Evolutionary conservation across 345 rosid genomes (phyloP), one percentile per base, ranked within the genome.

Genomic region (Eucalyptus marginata): DNA sequence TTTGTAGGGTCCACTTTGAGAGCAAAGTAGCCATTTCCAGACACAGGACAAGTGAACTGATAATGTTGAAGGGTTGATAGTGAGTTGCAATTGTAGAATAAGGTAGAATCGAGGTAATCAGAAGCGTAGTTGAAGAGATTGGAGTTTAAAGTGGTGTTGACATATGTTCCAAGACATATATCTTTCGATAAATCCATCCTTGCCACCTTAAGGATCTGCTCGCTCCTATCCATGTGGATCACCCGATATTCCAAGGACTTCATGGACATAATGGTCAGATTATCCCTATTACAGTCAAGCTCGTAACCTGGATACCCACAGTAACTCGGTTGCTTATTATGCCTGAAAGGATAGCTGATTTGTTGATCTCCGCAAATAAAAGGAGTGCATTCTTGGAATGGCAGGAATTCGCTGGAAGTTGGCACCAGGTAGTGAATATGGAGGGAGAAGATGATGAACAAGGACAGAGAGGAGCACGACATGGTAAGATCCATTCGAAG

Each of bases 261-360:
- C 43, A 66, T 66, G 79, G 79, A 66, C 2, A 66, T 22, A 10
- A 66, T 3, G 40, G 40, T 66, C 22, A 2, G 43, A 22, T 31
- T 7, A 31, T 1, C 5, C 2, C 10, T 0, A 2, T 66, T 40
- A 15, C 40, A 66, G 11, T 4, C 11, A 18, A 66, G 22, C 40
- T 66, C 79, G 4, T 66, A 66, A 40, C 22, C 79, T 31, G 79
- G 79, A 66, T n/a, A 15, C 6, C 79, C 40, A 31, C 79, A 66
- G 6, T 66, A 4, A 31, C 6, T 66, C 0, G 12, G 40, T 31
- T 0, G 22, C 40, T 0, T 0, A 7, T 0, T 0, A 66, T 7
- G 79, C 40, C 1, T 66, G 40, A 66, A 66, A n/a, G 40, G 79
- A 66, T 66, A 66, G 40, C 40, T 8, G 3, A 66, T 15, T 7